A percentile compares a stretch with the other conserved stretches of the same genome.
Conservation (phyloP, 306 rosid species). For the Vigna trinervia region DNA sequence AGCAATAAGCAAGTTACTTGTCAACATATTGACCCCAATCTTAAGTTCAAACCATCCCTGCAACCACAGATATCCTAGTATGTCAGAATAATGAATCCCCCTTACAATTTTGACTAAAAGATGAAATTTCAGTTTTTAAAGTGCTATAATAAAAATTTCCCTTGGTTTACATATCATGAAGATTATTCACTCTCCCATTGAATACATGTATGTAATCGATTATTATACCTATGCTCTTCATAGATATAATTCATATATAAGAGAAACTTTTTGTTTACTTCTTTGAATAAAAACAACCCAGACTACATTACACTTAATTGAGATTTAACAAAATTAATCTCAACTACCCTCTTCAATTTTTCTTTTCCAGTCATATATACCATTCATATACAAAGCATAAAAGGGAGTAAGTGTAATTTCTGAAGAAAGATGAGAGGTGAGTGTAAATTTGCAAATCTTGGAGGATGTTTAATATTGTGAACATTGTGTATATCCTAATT, state of each 20-base stretch:
- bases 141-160: background rate
- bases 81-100: no score
- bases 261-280: background rate
- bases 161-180: background rate
- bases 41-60: no score
- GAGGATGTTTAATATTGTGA: background rate
- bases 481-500: background rate
- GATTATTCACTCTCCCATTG: conserved; percentile 3
- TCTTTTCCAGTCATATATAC: background rate
- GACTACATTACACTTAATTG: background rate
- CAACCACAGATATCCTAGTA: no score
- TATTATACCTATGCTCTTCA: background rate
- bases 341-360: background rate
- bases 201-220: background rate
- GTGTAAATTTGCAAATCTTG: conserved; percentile 8
- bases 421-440: background rate
- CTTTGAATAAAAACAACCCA: background rate
- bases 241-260: background rate
- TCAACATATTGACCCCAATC: no score
- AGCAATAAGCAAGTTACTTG: no score
- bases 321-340: conserved; percentile 17
- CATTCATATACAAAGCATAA: background rate
- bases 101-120: no score
- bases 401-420: background rate
- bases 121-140: background rate